Base-by-base conservation (phyloP, 2,329 filamentous ascomycete species). In the Parascedosporium putredinis region DNA sequence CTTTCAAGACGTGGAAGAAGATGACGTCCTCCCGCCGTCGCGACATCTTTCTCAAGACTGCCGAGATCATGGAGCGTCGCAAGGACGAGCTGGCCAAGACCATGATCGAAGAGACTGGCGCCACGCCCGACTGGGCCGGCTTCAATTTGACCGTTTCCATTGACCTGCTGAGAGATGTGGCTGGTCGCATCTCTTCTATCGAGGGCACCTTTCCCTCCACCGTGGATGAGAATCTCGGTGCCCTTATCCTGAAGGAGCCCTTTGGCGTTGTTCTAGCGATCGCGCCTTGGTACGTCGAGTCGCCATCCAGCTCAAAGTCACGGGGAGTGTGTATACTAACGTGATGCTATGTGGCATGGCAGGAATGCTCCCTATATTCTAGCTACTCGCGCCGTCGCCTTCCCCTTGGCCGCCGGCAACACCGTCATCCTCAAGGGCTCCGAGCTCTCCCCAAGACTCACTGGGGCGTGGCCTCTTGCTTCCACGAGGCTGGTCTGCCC, bases 251-350 rank as follows among this genome's bases (percentile, higher is more conserved):
- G 55, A 83, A 81, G 60, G 85, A 90, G 64, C 87, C 88, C 0
- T 88, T 79, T 57, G 88, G 88, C 1, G 87, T 93, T 6, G 74
- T 90, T 14, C 68, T 94, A 25, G 82, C 79, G 2, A 88, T 94
- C 63, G 86, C 84, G 2, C 86, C 88, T 8, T 95, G 88, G 88
- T 89, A 70, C 57, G 68, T 56, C 8, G 20, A n/a, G n/a, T n/a
- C n/a, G n/a, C n/a, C n/a, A n/a, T n/a, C n/a, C n/a, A n/a, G n/a
- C n/a, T n/a, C n/a, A n/a, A n/a, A n/a, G n/a, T n/a, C n/a, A n/a
- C n/a, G n/a, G n/a, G n/a, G n/a, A n/a, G n/a, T n/a, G n/a, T n/a
- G n/a, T n/a, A n/a, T n/a, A n/a, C n/a, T n/a, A n/a, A n/a, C n/a
- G n/a, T n/a, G n/a, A n/a, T n/a, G n/a, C n/a, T n/a, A n/a, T n/a